Evolutionary conservation across 139 green algal species (phyloP), one percentile per base, ranked within the genome.

Genomic region (Medakamo hakoo): DNA sequence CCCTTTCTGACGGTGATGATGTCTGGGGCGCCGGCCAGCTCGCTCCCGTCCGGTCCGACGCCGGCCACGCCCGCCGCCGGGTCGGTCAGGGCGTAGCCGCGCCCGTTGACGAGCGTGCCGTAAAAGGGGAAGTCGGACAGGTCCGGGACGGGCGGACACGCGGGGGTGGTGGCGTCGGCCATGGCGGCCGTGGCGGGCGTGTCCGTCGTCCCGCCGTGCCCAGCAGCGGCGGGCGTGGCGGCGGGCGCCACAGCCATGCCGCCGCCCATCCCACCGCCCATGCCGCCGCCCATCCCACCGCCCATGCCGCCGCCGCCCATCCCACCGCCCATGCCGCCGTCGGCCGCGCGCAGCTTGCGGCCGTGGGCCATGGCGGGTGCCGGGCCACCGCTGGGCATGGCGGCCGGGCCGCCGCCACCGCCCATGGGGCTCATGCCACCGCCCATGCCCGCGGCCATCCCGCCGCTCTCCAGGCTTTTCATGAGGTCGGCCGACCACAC

Each of bases 81-180:
- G 9, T 52, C 9, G 9, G 16, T 52, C 40, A 9, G 40, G 16
- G 40, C 40, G 16, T 52, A 30, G 25, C 48, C 60, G 4, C 30
- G 55, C 27, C 65, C 65, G 65, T 70, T 70, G 48, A 63, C 57
- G 55, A 60, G 49, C 27, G 22, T 32, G 1, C 25, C 48, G 27
- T 64, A 28, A 4, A 5, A 64, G 40, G 65, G 48, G 25, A 27
- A 3, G 19, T 64, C 65, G 16, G 27, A 61, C 4, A 70, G 14
- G 58, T 70, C 58, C 9, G 40, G 40, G 9, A 16, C 16, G 40
- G 40, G 9, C 9, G 9, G 9, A 16, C 9, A 16, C 40, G 40
- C 40, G 40, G 40, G 40, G 9, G 40, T 16, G 40, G 40, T 9
- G 9, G 40, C 40, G 40, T 9, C 9, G 9, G 40, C 40, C 9